phyloP scores from a whole-genome alignment of 2,329 filamentous ascomycete species.

The Calonectria hawksworthii region DNA sequence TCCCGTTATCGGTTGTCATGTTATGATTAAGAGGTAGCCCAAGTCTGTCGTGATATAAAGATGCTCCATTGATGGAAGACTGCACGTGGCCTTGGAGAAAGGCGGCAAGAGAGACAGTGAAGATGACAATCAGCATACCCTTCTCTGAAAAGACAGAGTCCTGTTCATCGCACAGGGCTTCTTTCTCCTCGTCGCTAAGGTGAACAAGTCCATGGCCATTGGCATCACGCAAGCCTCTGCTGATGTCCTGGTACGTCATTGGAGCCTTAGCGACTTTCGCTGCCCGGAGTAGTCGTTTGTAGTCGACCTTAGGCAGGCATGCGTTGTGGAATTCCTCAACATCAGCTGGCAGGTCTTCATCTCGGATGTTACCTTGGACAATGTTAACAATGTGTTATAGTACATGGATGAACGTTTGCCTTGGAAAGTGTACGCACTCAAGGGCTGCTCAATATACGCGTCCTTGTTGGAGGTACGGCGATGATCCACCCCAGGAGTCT shows the following conservation, averaged over 20 bases:
- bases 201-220: neutral
- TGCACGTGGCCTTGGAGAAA: conserved; percentile 60
- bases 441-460: conserved; percentile 14
- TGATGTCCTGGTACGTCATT: conserved; percentile 14
- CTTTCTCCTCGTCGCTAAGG: conserved; percentile 4
- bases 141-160: conserved; percentile 20
- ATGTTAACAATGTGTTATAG: neutral
- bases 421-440: neutral
- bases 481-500: neutral
- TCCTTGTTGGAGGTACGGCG: conserved; percentile 4
- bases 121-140: conserved; percentile 36
- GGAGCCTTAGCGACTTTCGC: conserved; percentile 11
- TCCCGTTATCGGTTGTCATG: neutral
- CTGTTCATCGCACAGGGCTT: conserved; percentile 1
- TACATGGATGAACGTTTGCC: neutral
- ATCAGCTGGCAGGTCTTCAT: conserved; percentile 12
- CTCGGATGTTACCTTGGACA: conserved; percentile 1
- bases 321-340: conserved; percentile 6
- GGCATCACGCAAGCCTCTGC: neutral
- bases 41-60: conserved; percentile 43
- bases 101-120: conserved; percentile 56
- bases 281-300: neutral
- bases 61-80: conserved; percentile 56
- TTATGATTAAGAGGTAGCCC: conserved; percentile 1
- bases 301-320: conserved; percentile 9